These are phyloP conservation scores for Aspergillus novoparasiticus DNA, from an alignment of 2,329 filamentous ascomycete genomes.

Conservation along the genomic window DNA sequence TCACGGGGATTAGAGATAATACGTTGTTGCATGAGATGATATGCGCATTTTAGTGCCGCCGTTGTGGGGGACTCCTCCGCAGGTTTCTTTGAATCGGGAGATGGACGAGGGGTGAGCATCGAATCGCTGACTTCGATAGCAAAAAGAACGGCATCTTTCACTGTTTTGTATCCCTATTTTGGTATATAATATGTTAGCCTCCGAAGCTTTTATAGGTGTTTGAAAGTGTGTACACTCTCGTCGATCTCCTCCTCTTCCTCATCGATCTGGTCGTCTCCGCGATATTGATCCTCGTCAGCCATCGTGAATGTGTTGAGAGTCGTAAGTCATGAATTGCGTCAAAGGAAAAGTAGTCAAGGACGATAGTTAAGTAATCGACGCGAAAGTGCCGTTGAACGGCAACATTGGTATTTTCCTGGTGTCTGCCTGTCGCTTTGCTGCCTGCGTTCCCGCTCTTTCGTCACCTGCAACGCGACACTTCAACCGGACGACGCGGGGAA, in stretches of 20 bases:
- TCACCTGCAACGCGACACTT: conserved; percentile 27
- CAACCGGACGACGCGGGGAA: conserved; percentile 24
- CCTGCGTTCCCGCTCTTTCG: conserved; percentile 13
- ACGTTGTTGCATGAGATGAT: conserved; percentile 94
- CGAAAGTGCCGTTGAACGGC: background rate
- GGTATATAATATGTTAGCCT: conserved; percentile 1
- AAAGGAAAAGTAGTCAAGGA: background rate
- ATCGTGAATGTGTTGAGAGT: conserved; percentile 26
- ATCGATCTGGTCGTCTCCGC: conserved; percentile 45
- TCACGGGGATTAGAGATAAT: conserved; percentile 96
- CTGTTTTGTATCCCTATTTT: conserved; percentile 76
- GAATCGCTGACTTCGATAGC: conserved; percentile 88
- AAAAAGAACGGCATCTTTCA: conserved; percentile 98
- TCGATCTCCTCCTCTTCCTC: conserved; percentile 52
- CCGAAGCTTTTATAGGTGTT: background rate
- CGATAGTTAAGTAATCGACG: background rate
- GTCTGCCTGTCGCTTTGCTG: conserved; percentile 25
- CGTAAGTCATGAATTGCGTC: background rate
- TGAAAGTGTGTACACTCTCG: conserved; percentile 39
- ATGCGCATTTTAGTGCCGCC: conserved; percentile 90
- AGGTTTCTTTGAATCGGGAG: conserved; percentile 70
- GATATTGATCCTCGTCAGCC: conserved; percentile 39
- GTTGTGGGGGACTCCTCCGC: conserved; percentile 76
- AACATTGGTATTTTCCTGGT: background rate
- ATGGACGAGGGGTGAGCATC: conserved; percentile 73